Conservation (phyloP, 2,329 filamentous ascomycete species). For the Aspergillus piperis region DNA sequence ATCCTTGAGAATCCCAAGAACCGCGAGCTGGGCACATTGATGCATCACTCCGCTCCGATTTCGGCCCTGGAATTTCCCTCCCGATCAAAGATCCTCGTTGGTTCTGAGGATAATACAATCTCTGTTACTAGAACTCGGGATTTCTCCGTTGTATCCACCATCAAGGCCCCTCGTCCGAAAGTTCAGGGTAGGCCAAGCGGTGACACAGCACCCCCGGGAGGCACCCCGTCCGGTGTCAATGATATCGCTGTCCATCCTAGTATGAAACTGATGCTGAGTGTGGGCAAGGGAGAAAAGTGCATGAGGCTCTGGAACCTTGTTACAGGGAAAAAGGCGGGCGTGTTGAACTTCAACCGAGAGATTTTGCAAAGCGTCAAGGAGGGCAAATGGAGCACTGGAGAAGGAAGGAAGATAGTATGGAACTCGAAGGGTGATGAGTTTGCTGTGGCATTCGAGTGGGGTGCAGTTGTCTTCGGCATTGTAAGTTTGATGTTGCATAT, state of each 20-base stretch:
- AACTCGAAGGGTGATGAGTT: conserved; percentile 76
- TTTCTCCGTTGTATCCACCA: conserved; percentile 82
- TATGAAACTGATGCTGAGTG: conserved; percentile 94
- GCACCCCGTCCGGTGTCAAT: conserved; percentile 83
- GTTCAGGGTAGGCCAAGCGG: conserved; percentile 78
- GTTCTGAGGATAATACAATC: conserved; percentile 87
- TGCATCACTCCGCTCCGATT: conserved; percentile 83
- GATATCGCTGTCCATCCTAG: conserved; percentile 94
- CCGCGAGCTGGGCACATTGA: conserved; percentile 79
- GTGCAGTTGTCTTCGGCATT: conserved; percentile 81
- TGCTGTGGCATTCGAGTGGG: conserved; percentile 83
- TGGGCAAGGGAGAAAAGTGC: conserved; percentile 83
- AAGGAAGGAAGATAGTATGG: conserved; percentile 83
- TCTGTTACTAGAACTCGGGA: conserved; percentile 84
- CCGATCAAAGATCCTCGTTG: conserved; percentile 81
- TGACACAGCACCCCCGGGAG: conserved; percentile 81
- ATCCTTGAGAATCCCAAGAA: conserved; percentile 85
- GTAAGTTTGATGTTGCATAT: conserved; percentile 36
- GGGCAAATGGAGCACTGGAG: conserved; percentile 73
- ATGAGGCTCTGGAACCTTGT: conserved; percentile 97
- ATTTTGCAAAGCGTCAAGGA: conserved; percentile 76
- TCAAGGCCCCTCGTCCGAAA: conserved; percentile 87
- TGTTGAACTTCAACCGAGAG: conserved; percentile 77
- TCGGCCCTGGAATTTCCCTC: conserved; percentile 81
- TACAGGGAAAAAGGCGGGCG: conserved; percentile 91